Conservation (phyloP, 805 yeast genomes). For the Metschnikowia vanudenii region DNA sequence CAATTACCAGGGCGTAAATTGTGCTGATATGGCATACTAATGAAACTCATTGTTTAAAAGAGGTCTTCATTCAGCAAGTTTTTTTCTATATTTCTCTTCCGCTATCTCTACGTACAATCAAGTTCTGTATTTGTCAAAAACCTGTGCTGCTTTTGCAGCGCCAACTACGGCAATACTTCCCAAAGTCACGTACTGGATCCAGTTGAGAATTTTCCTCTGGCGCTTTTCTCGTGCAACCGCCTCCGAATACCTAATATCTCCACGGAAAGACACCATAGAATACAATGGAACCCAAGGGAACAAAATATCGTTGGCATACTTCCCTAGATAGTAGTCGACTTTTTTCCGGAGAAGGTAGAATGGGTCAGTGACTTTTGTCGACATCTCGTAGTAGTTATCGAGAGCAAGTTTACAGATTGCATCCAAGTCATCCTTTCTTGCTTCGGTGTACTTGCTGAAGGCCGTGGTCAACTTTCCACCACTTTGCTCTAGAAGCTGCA, state of each 20-base stretch:
- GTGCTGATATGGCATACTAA: too few species aligned
- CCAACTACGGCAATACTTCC: constrained; percentile 14
- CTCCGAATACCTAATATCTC: constrained; percentile 72
- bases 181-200: constrained; percentile 23
- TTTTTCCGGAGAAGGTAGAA: constrained; percentile 63
- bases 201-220: constrained; percentile 52
- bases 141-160: constrained; percentile 15
- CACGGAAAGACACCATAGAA: constrained; percentile 88
- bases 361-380: constrained; percentile 67
- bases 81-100: not conserved
- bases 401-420: constrained; percentile 79
- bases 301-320: constrained; percentile 46
- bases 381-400: constrained; percentile 84
- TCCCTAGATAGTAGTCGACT: constrained; percentile 65
- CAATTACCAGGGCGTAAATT: too few species aligned
- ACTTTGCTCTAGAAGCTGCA: constrained; percentile 47
- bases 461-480: constrained; percentile 45
- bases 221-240: constrained; percentile 56
- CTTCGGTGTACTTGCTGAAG: constrained; percentile 52
- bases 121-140: constrained; percentile 5
- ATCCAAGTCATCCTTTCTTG: constrained; percentile 62
- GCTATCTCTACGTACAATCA: not conserved
- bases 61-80: not conserved
- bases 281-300: constrained; percentile 78
- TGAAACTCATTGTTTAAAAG: too few species aligned